Conservation (phyloP, 768 basidiomycete genomes). For the Amanita pseudoporphyria region DNA sequence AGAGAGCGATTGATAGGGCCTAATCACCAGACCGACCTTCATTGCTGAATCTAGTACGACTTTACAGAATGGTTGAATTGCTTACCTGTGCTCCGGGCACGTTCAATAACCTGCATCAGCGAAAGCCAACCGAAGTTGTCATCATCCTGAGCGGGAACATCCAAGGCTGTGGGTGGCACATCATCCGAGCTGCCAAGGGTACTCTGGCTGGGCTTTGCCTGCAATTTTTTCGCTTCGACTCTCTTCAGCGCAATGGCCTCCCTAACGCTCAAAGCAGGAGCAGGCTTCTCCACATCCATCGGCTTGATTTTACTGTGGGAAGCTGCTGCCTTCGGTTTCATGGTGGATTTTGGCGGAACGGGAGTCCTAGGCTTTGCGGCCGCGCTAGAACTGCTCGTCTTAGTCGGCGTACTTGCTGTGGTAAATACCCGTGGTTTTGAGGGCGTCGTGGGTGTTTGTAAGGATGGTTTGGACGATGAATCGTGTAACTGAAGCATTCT, state of each 20-base stretch:
- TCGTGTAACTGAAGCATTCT: background rate
- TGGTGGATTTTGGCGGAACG: background rate
- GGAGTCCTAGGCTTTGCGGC: background rate
- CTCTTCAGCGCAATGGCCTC: slow-evolving; percentile 75
- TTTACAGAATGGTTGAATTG: slow-evolving; percentile 19
- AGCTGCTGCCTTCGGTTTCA: background rate
- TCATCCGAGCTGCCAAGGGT: slow-evolving; percentile 41
- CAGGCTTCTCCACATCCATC: slow-evolving; percentile 14
- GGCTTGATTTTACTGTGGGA: slow-evolving; percentile 17
- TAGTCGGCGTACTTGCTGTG: background rate
- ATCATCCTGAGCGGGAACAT: slow-evolving; percentile 24
- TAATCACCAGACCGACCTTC: slow-evolving; percentile 32
- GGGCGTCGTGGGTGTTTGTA: slow-evolving; percentile 4
- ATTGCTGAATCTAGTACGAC: slow-evolving; percentile 35
- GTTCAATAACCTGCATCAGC: slow-evolving; percentile 67
- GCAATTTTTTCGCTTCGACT: slow-evolving; percentile 66
- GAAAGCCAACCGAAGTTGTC: slow-evolving; percentile 58
- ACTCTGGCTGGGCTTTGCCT: slow-evolving; percentile 17
- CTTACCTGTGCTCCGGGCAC: slow-evolving; percentile 65
- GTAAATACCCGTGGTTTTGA: background rate
- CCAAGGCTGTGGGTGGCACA: slow-evolving; percentile 25
- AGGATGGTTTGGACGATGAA: background rate
- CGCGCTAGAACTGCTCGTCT: background rate
- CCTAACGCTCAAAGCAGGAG: slow-evolving; percentile 44
- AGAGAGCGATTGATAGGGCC: slow-evolving; percentile 70